Conservation (phyloP, 768 basidiomycete genomes). For the Mrakia frigida region DNA sequence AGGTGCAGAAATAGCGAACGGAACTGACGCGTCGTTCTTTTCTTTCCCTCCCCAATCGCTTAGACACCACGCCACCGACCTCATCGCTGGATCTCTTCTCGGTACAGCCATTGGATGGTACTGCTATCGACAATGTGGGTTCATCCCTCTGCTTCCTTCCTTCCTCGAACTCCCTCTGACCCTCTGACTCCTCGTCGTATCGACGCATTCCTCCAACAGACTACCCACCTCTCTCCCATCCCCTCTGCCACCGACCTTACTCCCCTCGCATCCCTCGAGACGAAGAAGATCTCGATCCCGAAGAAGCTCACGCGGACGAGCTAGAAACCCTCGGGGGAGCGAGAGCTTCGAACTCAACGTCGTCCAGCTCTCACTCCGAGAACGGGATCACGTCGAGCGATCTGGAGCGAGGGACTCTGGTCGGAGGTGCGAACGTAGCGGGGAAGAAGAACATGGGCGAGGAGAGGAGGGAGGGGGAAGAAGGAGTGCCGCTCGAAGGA, state of each 20-base stretch:
- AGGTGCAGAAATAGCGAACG: no score
- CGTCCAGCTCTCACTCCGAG: no score
- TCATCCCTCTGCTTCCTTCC: not conserved
- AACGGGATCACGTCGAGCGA: no score
- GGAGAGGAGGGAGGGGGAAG: no score
- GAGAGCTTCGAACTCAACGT: no score
- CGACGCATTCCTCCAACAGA: slow-evolving; percentile 42
- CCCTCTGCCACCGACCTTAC: slow-evolving; percentile 62
- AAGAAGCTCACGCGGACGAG: no score
- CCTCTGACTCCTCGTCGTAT: not conserved
- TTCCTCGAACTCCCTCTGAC: not conserved
- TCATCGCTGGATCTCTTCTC: slow-evolving; percentile 66
- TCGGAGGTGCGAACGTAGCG: no score
- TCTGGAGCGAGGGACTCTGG: no score
- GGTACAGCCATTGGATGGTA: slow-evolving; percentile 71
- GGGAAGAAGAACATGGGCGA: no score
- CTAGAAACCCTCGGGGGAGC: no score
- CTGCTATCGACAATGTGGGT: slow-evolving; percentile 53
- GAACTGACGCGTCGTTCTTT: not conserved
- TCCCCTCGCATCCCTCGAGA: slow-evolving; percentile 47
- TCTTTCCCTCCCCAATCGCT: not conserved
- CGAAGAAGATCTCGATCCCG: not conserved
- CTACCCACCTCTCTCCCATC: slow-evolving; percentile 62
- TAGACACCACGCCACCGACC: slow-evolving; percentile 73
- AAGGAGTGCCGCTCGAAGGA: no score